Percentiles rank a stretch among this genome's conserved stretches.
Evolutionary conservation across 2,329 filamentous ascomycete genomes (phyloP).

Genomic region (Monosporascus sp.): DNA sequence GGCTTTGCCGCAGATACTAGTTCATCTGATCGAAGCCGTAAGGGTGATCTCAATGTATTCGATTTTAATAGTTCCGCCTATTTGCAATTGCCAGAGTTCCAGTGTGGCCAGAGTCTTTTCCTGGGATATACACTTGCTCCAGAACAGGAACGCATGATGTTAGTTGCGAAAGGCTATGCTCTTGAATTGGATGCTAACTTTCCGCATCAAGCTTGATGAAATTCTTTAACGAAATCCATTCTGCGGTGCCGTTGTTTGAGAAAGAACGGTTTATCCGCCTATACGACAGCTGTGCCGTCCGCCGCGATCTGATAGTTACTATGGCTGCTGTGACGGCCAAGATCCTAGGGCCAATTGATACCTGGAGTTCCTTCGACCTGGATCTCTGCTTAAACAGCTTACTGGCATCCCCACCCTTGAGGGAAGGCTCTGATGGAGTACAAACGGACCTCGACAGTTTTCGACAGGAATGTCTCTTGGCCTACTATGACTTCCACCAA

Average conservation of each 20-base stretch:
- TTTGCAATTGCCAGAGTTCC: background rate
- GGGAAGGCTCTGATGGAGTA: constrained; percentile 5
- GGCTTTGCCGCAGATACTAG: background rate
- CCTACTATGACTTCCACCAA: constrained; percentile 32
- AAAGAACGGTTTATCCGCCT: constrained; percentile 18
- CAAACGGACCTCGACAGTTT: constrained; percentile 20
- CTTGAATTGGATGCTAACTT: background rate
- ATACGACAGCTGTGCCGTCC: constrained; percentile 17
- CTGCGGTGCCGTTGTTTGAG: constrained; percentile 25
- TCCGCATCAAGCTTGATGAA: constrained; percentile 11
- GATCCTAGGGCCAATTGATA: constrained; percentile 15
- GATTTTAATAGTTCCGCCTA: constrained; percentile 6
- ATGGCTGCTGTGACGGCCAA: constrained; percentile 25
- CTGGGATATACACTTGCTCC: constrained; percentile 14
- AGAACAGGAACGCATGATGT: constrained; percentile 16
- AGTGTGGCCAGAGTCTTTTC: constrained; percentile 2
- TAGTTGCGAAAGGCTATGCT: constrained; percentile 1
- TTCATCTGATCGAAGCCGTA: background rate
- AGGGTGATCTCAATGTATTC: constrained; percentile 2
- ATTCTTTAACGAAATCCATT: constrained; percentile 25
- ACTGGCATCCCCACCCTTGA: constrained; percentile 10
- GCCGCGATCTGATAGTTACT: constrained; percentile 17
- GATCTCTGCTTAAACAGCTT: constrained; percentile 17
- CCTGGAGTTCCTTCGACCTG: constrained; percentile 16
- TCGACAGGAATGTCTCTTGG: constrained; percentile 27